Conservation (phyloP, 257 asterid species). For the Verbascum thapsus region DNA sequence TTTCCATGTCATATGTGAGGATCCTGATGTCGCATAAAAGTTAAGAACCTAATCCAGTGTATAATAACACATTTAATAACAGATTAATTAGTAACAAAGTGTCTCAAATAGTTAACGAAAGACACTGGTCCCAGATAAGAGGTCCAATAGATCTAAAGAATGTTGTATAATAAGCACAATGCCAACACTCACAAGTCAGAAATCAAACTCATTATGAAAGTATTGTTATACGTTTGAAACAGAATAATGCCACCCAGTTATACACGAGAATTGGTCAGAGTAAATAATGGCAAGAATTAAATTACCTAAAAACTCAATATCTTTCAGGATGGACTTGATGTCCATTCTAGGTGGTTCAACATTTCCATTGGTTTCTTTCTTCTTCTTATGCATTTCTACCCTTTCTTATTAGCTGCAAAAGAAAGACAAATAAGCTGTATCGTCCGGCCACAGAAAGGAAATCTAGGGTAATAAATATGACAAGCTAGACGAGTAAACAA, state of each 20-base stretch:
- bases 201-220: no score
- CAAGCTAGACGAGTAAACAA: not conserved
- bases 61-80: not conserved
- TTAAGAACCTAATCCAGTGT: constrained; percentile 1
- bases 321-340: constrained; percentile 51
- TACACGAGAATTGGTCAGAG: not conserved
- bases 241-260: not conserved
- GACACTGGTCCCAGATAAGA: no score
- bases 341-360: constrained; percentile 35
- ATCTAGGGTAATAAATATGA: not conserved
- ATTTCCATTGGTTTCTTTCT: constrained; percentile 34
- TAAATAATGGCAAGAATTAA: not conserved
- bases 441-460: not conserved
- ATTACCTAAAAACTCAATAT: constrained; percentile 59
- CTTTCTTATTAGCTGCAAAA: constrained; percentile 19
- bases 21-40: constrained; percentile 35
- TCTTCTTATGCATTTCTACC: constrained; percentile 31
- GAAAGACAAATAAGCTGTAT: not conserved
- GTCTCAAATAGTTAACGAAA: not conserved
- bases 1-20: constrained; percentile 77
- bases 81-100: not conserved
- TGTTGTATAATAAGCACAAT: not conserved
- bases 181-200: not conserved
- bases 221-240: not conserved
- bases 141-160: not conserved